phyloP scores from a whole-genome alignment of 2,329 filamentous ascomycete genomes.

The Sporothrix euskadiensis region DNA sequence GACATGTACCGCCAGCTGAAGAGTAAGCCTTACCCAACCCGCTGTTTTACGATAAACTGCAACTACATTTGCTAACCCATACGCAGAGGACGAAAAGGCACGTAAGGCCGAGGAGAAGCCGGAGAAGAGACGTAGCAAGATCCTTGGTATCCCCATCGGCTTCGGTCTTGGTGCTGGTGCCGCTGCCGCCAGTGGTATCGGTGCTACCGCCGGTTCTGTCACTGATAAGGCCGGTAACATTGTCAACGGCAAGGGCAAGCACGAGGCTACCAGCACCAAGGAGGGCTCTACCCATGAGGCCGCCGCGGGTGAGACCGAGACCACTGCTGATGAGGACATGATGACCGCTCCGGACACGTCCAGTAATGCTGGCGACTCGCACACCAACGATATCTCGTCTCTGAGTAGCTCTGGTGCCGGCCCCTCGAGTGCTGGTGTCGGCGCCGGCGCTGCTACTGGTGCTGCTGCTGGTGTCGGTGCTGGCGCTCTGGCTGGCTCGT shows the following conservation, averaged over 20 bases:
- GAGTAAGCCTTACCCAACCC: constrained; percentile 47
- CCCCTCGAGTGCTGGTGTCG: background rate
- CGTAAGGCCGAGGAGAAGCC: constrained; percentile 50
- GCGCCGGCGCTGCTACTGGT: background rate
- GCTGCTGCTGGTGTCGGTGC: background rate
- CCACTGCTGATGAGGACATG: background rate
- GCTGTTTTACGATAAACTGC: background rate
- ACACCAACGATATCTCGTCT: constrained; percentile 7
- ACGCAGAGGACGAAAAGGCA: constrained; percentile 47
- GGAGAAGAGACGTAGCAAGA: background rate
- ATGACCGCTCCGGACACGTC: constrained; percentile 27
- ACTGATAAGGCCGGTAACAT: constrained; percentile 4
- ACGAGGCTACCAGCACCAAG: background rate
- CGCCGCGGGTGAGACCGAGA: background rate
- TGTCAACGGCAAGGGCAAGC: constrained; percentile 16
- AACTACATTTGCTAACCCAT: background rate
- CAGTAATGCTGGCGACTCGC: background rate
- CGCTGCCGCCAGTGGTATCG: background rate
- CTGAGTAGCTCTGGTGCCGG: background rate
- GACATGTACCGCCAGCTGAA: constrained; percentile 57
- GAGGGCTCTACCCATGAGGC: background rate
- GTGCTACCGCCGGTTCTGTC: background rate
- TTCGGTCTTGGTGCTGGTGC: constrained; percentile 45
- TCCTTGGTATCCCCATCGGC: constrained; percentile 11
- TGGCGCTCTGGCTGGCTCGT: background rate